Evolutionary conservation across 257 asterid species (phyloP).

Genomic region (Solanum stenotomum): DNA sequence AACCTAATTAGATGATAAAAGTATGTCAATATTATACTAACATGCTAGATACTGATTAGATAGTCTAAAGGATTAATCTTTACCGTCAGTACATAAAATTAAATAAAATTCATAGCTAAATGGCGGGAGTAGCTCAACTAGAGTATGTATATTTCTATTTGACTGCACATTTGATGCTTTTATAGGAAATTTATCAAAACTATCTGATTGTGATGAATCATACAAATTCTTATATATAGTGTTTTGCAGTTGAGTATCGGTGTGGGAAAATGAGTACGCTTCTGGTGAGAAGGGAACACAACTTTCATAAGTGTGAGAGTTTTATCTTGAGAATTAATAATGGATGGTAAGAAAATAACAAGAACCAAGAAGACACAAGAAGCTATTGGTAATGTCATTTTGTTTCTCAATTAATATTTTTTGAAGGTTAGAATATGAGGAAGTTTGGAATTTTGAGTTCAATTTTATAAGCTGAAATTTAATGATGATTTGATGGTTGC

Average conservation of each 20-base stretch:
- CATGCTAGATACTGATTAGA: neutral
- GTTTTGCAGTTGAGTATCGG: constrained; percentile 8
- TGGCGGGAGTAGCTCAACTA: neutral
- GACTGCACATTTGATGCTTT: constrained; percentile 28
- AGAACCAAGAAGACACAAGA: constrained; percentile 10
- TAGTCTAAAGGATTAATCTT: neutral
- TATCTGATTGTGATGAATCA: neutral
- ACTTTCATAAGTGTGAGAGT: constrained; percentile 7
- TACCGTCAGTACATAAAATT: neutral
- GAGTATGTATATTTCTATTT: neutral
- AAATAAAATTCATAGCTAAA: neutral
- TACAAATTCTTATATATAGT: neutral
- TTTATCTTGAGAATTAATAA: constrained; percentile 4
- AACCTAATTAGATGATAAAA: neutral
- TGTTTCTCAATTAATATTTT: neutral
- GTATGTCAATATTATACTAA: neutral
- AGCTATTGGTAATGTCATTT: constrained; percentile 6
- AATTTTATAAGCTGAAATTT: neutral
- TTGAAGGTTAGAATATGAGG: neutral
- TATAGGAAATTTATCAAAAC: constrained; percentile 8
- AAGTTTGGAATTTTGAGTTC: neutral
- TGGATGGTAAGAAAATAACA: constrained; percentile 1
- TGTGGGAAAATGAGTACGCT: constrained; percentile 26
- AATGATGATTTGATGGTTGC: constrained; percentile 8
- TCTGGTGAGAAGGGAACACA: constrained; percentile 27